phyloP scores from a whole-genome alignment of 2,329 filamentous ascomycete species.

The Huntiella decipiens region DNA sequence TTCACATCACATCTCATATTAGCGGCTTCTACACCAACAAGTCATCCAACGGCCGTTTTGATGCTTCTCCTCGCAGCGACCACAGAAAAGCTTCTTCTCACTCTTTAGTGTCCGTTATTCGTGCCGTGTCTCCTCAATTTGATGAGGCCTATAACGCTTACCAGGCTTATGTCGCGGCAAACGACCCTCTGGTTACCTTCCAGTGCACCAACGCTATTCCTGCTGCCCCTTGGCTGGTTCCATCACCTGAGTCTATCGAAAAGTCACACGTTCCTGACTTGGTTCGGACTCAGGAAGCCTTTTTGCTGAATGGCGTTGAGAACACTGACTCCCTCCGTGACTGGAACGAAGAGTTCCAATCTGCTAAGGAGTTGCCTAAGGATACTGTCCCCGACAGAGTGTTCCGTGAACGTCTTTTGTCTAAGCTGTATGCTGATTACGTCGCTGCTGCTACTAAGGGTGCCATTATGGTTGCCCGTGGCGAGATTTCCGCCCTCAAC shows the following conservation, averaged over 20 bases:
- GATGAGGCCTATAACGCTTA: slow-evolving; percentile 53
- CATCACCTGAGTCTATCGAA: slow-evolving; percentile 42
- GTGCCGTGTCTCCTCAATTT: slow-evolving; percentile 69
- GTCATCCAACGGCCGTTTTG: slow-evolving; percentile 86
- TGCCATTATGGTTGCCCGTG: slow-evolving; percentile 76
- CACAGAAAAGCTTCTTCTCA: slow-evolving; percentile 67
- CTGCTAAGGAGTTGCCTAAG: slow-evolving; percentile 80
- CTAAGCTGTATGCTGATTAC: slow-evolving; percentile 94
- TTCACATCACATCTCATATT: slow-evolving; percentile 81
- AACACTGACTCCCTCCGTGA: slow-evolving; percentile 88
- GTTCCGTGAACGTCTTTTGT: slow-evolving; percentile 81
- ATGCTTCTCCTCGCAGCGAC: slow-evolving; percentile 60
- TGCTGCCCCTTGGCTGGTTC: slow-evolving; percentile 78
- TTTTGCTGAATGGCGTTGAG: slow-evolving; percentile 73
- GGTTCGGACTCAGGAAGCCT: slow-evolving; percentile 81
- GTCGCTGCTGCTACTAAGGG: slow-evolving; percentile 87
- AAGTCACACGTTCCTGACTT: slow-evolving; percentile 64
- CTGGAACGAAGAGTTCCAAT: slow-evolving; percentile 99
- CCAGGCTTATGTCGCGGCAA: slow-evolving; percentile 66
- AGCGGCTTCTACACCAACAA: slow-evolving; percentile 96
- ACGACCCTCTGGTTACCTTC: slow-evolving; percentile 80
- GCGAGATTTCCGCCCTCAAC: slow-evolving; percentile 84
- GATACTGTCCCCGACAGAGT: slow-evolving; percentile 90
- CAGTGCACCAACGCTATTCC: slow-evolving; percentile 92
- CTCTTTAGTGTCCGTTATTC: slow-evolving; percentile 66